phyloP scores from a whole-genome alignment of 306 rosid genomes.

The Vigna mungo region DNA sequence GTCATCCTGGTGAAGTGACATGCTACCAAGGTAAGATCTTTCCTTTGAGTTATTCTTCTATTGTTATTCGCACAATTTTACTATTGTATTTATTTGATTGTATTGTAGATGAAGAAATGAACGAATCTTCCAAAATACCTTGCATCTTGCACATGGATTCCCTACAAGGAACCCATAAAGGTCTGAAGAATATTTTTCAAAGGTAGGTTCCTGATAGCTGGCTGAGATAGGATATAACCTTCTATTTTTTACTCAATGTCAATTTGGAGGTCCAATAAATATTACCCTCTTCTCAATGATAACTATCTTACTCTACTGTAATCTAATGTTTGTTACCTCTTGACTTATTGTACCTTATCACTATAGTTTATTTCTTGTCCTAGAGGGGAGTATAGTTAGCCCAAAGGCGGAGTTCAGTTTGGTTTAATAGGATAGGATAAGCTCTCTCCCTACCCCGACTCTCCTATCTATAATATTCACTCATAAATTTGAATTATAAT shows the following conservation, averaged over 20 bases:
- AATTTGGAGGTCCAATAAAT: constrained; percentile 2
- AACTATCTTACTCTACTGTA: too few relatives aligned
- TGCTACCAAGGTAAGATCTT: constrained; percentile 55
- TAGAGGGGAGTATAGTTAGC: too few relatives aligned
- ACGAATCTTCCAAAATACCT: constrained; percentile 58
- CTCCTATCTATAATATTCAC: too few relatives aligned
- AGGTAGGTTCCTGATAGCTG: constrained; percentile 56
- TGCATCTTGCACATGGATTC: constrained; percentile 90
- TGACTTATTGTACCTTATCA: too few relatives aligned
- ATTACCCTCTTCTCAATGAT: not conserved
- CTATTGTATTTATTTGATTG: constrained; percentile 38
- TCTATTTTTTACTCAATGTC: constrained; percentile 27
- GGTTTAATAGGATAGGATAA: too few relatives aligned
- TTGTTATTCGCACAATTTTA: constrained; percentile 27
- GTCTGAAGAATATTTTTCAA: constrained; percentile 66
- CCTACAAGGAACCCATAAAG: constrained; percentile 71
- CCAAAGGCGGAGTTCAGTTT: too few relatives aligned
- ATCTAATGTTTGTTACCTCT: too few relatives aligned
- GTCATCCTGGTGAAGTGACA: constrained; percentile 71
- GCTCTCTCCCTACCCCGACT: too few relatives aligned
- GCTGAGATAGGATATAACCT: constrained; percentile 11
- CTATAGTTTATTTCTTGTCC: too few relatives aligned
- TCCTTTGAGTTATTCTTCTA: constrained; percentile 35
- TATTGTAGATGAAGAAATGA: constrained; percentile 57
- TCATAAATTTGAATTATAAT: too few relatives aligned